Evolutionary conservation across 352 stramenopile genomes (phyloP).

Genomic region (Pythium aristosporum): DNA sequence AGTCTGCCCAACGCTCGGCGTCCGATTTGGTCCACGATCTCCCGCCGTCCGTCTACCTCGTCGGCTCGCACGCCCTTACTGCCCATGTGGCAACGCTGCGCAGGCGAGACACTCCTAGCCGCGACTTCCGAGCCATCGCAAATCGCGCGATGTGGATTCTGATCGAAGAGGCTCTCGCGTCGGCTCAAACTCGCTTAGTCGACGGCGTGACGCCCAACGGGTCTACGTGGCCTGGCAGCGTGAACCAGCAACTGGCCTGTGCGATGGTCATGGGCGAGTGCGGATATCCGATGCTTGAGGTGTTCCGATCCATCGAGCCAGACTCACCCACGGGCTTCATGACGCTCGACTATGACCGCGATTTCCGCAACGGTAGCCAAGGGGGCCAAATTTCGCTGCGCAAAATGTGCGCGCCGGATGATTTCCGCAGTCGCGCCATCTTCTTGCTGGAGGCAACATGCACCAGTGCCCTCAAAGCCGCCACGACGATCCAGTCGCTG

Average conservation of each 20-base stretch:
- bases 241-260: conserved; percentile 3
- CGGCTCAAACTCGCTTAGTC: conserved; percentile 9
- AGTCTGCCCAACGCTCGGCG: background rate
- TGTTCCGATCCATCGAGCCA: conserved; percentile 27
- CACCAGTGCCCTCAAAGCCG: conserved; percentile 12
- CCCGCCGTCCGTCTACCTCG: conserved; percentile 1
- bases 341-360: conserved; percentile 20
- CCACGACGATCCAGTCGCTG: conserved; percentile 33
- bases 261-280: conserved; percentile 24
- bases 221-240: background rate
- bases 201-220: background rate
- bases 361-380: background rate
- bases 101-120: background rate
- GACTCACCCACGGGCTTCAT: conserved; percentile 27
- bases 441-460: conserved; percentile 34
- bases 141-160: conserved; percentile 28
- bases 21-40: no score
- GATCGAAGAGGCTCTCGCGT: conserved; percentile 33
- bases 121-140: conserved; percentile 10
- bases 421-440: conserved; percentile 21
- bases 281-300: conserved; percentile 28
- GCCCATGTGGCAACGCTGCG: conserved; percentile 30
- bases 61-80: conserved; percentile 17
- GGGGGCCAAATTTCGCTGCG: background rate
- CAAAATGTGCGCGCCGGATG: conserved; percentile 25